Evolutionary conservation across 202 grass and related monocot species (phyloP).

Genomic region (Hordeum pubiflorum): DNA sequence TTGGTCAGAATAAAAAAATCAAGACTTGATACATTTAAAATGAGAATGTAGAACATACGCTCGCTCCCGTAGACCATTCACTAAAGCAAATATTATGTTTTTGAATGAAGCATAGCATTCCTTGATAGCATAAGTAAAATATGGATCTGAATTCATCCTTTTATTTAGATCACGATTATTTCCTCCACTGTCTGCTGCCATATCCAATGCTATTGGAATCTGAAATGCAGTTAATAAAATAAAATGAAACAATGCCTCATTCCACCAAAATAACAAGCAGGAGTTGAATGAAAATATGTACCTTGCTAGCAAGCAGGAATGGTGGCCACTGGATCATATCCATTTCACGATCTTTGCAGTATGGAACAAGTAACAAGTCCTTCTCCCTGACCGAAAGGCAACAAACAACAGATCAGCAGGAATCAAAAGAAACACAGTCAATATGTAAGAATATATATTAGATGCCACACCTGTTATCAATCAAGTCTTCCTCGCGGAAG

Average conservation of each 20-base stretch:
- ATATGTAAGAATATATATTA: background rate
- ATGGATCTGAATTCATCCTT: constrained; percentile 56
- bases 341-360: constrained; percentile 70
- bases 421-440: constrained; percentile 1
- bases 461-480: constrained; percentile 55
- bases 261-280: constrained; percentile 20
- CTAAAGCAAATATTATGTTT: constrained; percentile 71
- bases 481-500: constrained; percentile 80
- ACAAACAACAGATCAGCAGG: background rate
- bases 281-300: constrained; percentile 25
- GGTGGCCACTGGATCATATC: constrained; percentile 88
- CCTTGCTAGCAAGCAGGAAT: constrained; percentile 90
- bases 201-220: constrained; percentile 96
- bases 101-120: constrained; percentile 93
- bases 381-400: constrained; percentile 47
- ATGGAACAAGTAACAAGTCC: constrained; percentile 92
- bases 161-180: constrained; percentile 84
- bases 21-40: constrained; percentile 9
- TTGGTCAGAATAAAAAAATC: constrained; percentile 5
- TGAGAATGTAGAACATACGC: constrained; percentile 40
- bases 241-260: constrained; percentile 2
- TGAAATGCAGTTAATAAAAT: constrained; percentile 28
- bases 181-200: constrained; percentile 86
- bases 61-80: constrained; percentile 45
- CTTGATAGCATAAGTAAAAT: constrained; percentile 77